Base-by-base conservation (phyloP, 345 rosid genomes). In the Melaleuca quinquenervia region DNA sequence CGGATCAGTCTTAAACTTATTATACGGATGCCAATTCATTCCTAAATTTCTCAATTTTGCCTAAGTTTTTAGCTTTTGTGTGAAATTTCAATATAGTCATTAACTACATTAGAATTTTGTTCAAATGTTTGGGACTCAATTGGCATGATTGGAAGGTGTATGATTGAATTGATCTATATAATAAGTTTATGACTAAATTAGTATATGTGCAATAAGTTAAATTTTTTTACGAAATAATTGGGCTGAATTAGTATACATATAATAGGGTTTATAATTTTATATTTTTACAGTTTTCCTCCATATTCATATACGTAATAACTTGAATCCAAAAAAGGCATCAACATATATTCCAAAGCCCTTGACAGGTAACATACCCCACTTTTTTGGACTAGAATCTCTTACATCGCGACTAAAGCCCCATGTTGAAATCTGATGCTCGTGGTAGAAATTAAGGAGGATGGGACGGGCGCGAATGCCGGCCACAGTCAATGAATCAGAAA, bases 1-100 rank as follows among this genome's bases (percentile, higher is more conserved):
- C 7, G 0, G 1, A 18, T 6, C 0, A 5, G 0, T 18, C 7
- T 1, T 2, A 20, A 70, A 70, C 2, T 2, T 70, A 36, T 18
- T 36, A 11, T 70, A 21, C 21, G 3, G 1, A 18, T 70, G 1
- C 12, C 5, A 58, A 12, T 58, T 58, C 1, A 58, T n/a, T 58
- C 2, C 4, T 58, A 58, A 58, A n/a, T 0, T 12, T 58, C n/a
- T 0, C 0, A n/a, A 13, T n/a, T 58, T 58, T 58, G 0, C 44
- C 3, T 36, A 1, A 70, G 1, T 32, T 0, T 3, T 16, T 32
- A 70, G 36, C 3, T 0, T 70, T 70, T 70, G 0, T 5, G 7
- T 0, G 1, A 41, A 36, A 55, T 55, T 22, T 55, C 1, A 8
- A 6, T 36, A 0, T 1, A 9, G 7, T n/a, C n/a, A n/a, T n/a